Evolutionary conservation across 805 yeast genomes (phyloP).

Genomic region (Myxozyma monticola): DNA sequence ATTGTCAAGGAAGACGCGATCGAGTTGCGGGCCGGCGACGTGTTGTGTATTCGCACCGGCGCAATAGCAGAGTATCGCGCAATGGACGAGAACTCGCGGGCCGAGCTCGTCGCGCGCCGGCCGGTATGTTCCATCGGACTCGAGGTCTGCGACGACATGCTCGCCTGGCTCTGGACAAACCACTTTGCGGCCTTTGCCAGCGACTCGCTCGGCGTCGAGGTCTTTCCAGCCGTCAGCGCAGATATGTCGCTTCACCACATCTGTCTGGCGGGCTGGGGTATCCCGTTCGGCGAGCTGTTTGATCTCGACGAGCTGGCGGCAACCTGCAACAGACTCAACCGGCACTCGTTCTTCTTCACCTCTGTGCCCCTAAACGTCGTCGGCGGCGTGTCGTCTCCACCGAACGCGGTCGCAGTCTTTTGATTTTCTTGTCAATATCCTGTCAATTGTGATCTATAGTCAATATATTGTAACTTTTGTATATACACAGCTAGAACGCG

Average conservation of each 20-base stretch:
- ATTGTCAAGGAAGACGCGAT: slow-evolving; percentile 27
- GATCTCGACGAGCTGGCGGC: slow-evolving; percentile 35
- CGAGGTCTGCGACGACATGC: slow-evolving; percentile 32
- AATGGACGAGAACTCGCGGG: slow-evolving; percentile 13
- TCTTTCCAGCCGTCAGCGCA: slow-evolving; percentile 22
- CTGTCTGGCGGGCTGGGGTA: slow-evolving; percentile 38
- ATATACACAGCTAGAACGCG: slow-evolving; percentile 39
- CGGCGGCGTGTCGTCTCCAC: slow-evolving; percentile 40
- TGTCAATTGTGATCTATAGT: too few relatives aligned
- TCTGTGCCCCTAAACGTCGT: slow-evolving; percentile 36
- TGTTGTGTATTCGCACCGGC: slow-evolving; percentile 35
- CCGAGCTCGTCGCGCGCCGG: slow-evolving; percentile 20
- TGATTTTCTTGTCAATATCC: not conserved
- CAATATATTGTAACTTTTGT: too few relatives aligned
- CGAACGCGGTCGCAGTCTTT: slow-evolving; percentile 41
- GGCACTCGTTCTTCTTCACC: slow-evolving; percentile 37
- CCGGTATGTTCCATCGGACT: slow-evolving; percentile 27
- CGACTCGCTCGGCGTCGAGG: slow-evolving; percentile 34
- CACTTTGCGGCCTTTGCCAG: slow-evolving; percentile 36
- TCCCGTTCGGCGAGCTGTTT: slow-evolving; percentile 39
- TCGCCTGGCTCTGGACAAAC: slow-evolving; percentile 34
- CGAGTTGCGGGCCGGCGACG: slow-evolving; percentile 32
- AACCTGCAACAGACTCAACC: slow-evolving; percentile 31
- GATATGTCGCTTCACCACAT: slow-evolving; percentile 32
- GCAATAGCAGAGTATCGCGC: slow-evolving; percentile 33